Evolutionary conservation across 371 early-diverging fungal genomes (phyloP).

Genomic region (Gilbertella persicaria): DNA sequence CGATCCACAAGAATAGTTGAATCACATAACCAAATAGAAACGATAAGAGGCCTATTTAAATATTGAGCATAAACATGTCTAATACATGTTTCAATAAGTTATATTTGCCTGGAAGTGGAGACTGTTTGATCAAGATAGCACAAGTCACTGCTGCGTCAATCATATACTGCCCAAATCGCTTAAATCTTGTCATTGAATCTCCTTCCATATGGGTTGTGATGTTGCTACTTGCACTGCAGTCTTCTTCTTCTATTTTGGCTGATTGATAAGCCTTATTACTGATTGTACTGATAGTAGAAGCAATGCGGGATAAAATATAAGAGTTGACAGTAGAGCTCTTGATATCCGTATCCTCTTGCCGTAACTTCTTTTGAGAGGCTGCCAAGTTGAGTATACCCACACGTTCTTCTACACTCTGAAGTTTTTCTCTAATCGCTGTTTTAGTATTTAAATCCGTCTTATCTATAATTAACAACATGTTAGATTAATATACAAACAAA

Average conservation of each 20-base stretch:
- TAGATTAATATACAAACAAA: neutral
- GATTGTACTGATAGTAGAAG: constrained; percentile 27
- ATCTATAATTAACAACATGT: constrained; percentile 17
- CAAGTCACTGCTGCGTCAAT: constrained; percentile 49
- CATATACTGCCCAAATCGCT: constrained; percentile 41
- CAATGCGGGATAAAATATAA: constrained; percentile 28
- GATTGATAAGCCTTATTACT: constrained; percentile 18
- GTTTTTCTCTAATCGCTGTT: constrained; percentile 32
- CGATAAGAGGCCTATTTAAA: constrained; percentile 29
- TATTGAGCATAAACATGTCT: neutral
- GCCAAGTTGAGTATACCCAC: constrained; percentile 40
- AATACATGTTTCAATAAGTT: neutral
- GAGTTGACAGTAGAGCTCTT: constrained; percentile 1
- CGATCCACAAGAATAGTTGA: constrained; percentile 49
- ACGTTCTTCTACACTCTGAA: constrained; percentile 41
- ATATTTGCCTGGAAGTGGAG: constrained; percentile 57
- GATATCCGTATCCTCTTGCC: neutral
- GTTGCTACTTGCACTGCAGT: neutral
- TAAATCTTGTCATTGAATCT: constrained; percentile 32
- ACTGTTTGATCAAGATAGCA: constrained; percentile 64
- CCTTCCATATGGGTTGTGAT: constrained; percentile 1
- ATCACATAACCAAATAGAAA: constrained; percentile 48
- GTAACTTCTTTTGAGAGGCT: constrained; percentile 14
- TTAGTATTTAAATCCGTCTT: constrained; percentile 35
- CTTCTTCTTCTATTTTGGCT: constrained; percentile 10